phyloP scores from a whole-genome alignment of 2,329 filamentous ascomycete genomes.

The Thielaviopsis euricoi region DNA sequence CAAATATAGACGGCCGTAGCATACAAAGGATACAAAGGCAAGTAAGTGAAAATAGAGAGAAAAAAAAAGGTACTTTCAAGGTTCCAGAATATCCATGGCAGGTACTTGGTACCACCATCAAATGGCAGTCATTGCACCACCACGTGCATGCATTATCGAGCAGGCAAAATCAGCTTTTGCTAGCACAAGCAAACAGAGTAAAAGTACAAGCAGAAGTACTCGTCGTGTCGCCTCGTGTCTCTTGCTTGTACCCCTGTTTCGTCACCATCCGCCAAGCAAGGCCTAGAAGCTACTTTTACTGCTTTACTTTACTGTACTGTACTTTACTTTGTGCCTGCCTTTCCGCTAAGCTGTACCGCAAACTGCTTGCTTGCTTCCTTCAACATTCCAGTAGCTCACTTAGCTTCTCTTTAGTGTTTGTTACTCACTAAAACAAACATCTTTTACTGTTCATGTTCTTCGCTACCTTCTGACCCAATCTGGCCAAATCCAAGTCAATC shows the following conservation, averaged over 20 bases:
- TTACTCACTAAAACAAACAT: no score
- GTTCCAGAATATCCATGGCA: neutral
- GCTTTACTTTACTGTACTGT: no score
- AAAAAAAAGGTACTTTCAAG: neutral
- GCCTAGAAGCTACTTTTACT: neutral
- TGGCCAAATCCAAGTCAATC: neutral
- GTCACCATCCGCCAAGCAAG: slow-evolving; percentile 1
- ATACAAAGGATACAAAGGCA: no score
- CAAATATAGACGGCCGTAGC: no score
- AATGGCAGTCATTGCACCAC: neutral
- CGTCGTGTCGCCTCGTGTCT: no score
- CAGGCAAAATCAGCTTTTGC: neutral
- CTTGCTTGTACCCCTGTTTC: neutral
- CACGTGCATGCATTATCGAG: neutral
- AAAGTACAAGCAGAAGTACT: no score
- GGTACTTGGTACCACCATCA: neutral
- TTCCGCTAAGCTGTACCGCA: no score
- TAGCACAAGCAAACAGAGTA: no score
- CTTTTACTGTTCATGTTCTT: neutral
- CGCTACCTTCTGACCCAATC: neutral
- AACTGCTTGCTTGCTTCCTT: no score
- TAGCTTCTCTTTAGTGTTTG: no score
- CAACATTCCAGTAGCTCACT: no score
- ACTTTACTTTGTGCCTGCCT: no score
- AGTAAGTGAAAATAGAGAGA: neutral